These are phyloP conservation scores for Castanea crenata DNA, from an alignment of 306 rosid genomes.

Conservation along the genomic window DNA sequence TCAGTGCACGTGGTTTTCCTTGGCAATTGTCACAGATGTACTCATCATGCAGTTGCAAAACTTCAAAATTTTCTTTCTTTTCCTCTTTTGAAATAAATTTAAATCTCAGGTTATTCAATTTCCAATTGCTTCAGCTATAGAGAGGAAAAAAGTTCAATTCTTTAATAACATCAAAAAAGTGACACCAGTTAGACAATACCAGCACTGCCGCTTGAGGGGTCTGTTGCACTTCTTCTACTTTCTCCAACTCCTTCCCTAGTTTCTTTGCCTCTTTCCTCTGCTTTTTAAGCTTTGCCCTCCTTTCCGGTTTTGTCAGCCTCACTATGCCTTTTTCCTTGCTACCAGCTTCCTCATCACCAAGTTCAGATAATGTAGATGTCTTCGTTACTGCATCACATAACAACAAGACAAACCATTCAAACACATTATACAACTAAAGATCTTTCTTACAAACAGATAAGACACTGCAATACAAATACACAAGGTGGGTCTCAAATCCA, in stretches of 20 bases:
- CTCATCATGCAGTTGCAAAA: not conserved
- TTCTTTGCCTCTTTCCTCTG: conserved; percentile 66
- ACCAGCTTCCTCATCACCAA: conserved; percentile 42
- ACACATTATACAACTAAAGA: not conserved
- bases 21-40: not conserved
- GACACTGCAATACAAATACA: not conserved
- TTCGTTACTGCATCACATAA: conserved; percentile 40
- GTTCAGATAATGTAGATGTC: conserved; percentile 30
- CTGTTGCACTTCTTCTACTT: conserved; percentile 46
- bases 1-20: not conserved
- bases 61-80: not conserved
- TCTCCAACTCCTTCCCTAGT: conserved; percentile 56
- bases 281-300: conserved; percentile 82
- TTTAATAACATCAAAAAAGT: conserved; percentile 6
- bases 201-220: conserved; percentile 76
- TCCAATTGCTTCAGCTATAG: not conserved
- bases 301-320: conserved; percentile 79
- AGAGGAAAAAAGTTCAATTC: not conserved
- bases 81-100: not conserved
- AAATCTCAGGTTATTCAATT: not conserved
- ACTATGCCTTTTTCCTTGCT: conserved; percentile 40
- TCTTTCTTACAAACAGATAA: not conserved
- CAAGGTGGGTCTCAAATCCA: no score
- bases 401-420: not conserved
- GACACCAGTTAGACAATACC: conserved; percentile 45